Conservation (phyloP, 129 eudicot genomes). For the Apium graveolens region DNA sequence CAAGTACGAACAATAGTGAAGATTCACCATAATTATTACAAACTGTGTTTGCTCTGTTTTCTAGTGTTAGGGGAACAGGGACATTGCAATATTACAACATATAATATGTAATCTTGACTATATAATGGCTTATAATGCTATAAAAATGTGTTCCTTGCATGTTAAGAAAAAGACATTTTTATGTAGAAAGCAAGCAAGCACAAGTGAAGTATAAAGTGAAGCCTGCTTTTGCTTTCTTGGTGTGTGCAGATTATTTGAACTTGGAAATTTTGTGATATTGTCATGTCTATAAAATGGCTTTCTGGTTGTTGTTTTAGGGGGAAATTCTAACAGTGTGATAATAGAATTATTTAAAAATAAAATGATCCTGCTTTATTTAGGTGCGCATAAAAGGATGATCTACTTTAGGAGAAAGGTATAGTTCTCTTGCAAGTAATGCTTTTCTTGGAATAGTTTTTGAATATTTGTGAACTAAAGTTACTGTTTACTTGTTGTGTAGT, state of each 20-base stretch:
- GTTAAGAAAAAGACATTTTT: conserved; percentile 1
- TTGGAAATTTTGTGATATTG: neutral
- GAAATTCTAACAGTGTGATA: too few species aligned
- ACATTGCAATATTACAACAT: neutral
- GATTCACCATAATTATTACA: conserved; percentile 2
- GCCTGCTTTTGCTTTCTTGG: conserved; percentile 1
- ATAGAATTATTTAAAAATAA: neutral
- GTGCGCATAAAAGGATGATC: neutral
- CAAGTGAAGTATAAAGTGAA: conserved; percentile 2
- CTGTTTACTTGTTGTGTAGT: too few species aligned
- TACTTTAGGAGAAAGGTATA: conserved; percentile 2
- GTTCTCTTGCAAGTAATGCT: conserved; percentile 1
- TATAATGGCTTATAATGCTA: neutral
- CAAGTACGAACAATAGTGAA: neutral
- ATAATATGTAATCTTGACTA: neutral
- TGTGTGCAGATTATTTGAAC: neutral
- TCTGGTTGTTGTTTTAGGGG: neutral
- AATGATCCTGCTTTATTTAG: neutral
- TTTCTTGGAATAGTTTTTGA: neutral
- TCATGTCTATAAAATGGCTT: neutral
- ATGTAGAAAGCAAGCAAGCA: neutral
- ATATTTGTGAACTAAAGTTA: too few species aligned
- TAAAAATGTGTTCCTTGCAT: neutral
- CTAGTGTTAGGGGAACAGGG: neutral
- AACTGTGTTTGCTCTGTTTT: neutral